Base-by-base conservation (phyloP, 2,329 filamentous ascomycete species). In the Rutstroemia sp. region DNA sequence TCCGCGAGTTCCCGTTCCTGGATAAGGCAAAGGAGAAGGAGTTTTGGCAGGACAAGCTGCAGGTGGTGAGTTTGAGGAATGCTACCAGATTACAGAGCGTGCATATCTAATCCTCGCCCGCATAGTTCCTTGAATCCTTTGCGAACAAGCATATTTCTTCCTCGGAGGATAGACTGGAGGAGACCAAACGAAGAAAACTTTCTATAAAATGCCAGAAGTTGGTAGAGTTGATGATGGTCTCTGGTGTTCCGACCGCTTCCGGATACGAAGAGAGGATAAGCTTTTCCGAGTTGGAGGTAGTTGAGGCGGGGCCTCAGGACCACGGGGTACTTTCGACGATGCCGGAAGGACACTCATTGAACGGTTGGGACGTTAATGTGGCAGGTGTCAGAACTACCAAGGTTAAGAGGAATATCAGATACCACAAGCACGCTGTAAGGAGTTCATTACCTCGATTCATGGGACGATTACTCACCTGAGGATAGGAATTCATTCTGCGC, bases 171-270 rank as follows among this genome's bases (percentile, higher is more conserved):
- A 84, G 94, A 4, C 76, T 97, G 30, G 94, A 99, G 73, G 91
- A 96, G 73, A 97, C 94, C 9, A 99, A 99, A 76, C 83, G 94
- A 57, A 81, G 86, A 62, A 99, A 99, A 72, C 75, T 99, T 62
- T 92, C 94, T 3, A 78, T 86, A 65, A 99, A 99, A 79, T 90
- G 89, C 48, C 87, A 94, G 71, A 99, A 99, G 75, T 76, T 99
- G 57, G 89, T 99, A 10, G 94, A 99, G 77, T 78, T 99, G 59
- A 99, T 99, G 94, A 96, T 99, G 91, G 94, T 99, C 8, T 97
- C 92, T 7, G 94, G 94, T 39, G 87, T 99, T 57, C 89, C 89
- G 36, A 99, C 94, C 1, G 91, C 94, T 4, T 96, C 92, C 4
- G 94, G 94, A 2, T 99, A 97, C 70, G 94, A 99, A 73, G 94